Conservation (phyloP, 768 basidiomycete species). For the Coprinopsis marcescibilis region DNA sequence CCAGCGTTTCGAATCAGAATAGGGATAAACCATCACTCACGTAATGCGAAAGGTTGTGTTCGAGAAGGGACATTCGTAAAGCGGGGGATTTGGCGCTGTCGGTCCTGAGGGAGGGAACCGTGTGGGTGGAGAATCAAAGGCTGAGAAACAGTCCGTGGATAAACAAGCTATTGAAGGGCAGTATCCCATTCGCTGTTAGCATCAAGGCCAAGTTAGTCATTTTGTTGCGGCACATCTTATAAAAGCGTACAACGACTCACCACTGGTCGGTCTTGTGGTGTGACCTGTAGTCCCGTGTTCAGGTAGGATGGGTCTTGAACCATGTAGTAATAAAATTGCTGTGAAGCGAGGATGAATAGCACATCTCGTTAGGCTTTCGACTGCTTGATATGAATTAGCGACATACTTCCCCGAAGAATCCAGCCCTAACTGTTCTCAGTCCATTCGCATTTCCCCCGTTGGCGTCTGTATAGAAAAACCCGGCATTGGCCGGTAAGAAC, state of each 20-base stretch:
- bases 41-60: conserved; percentile 5
- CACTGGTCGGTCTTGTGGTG: conserved; percentile 13
- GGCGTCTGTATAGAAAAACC: conserved; percentile 15
- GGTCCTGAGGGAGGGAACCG: conserved; percentile 17
- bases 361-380: neutral
- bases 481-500: conserved; percentile 8
- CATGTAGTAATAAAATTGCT: conserved; percentile 26
- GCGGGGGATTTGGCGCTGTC: conserved; percentile 16
- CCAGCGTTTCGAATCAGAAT: too few relatives aligned
- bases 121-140: conserved; percentile 21
- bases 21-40: conserved; percentile 3
- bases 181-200: conserved; percentile 16
- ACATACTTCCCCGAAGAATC: conserved; percentile 12
- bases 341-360: neutral
- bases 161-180: conserved; percentile 20
- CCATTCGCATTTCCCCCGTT: conserved; percentile 16
- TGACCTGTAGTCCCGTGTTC: conserved; percentile 23
- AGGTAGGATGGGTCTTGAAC: conserved; percentile 21
- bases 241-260: conserved; percentile 13
- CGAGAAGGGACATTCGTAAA: conserved; percentile 17
- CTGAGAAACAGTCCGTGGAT: conserved; percentile 16
- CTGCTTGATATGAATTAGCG: neutral
- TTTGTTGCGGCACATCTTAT: too few relatives aligned
- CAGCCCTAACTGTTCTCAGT: conserved; percentile 11
- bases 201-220: neutral